Percentiles rank a stretch among this genome's conserved stretches.
These are phyloP conservation scores for Annulohypoxylon moriforme DNA, from an alignment of 495 filamentous ascomycete species.

Conservation along the genomic window DNA sequence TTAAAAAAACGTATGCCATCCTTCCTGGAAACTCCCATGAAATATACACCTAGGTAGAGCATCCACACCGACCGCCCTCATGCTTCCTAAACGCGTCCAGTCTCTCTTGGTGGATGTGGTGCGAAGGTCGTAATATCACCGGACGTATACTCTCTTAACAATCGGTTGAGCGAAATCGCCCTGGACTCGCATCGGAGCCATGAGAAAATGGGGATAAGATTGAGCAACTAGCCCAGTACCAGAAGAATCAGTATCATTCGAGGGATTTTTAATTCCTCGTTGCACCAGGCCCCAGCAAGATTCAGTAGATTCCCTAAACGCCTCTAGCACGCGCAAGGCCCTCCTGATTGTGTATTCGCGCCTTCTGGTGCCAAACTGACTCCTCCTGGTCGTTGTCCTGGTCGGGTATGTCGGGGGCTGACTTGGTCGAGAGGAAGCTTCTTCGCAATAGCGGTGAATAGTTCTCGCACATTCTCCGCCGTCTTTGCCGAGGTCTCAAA, in stretches of 20 bases:
- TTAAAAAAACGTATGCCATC: constrained; percentile 52
- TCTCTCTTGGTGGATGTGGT: constrained; percentile 23
- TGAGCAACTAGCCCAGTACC: constrained; percentile 24
- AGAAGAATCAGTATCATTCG: constrained; percentile 28
- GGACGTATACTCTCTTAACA: constrained; percentile 6
- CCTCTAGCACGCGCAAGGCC: constrained; percentile 78
- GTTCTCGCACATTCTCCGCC: constrained; percentile 90
- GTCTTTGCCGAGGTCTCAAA: constrained; percentile 99
- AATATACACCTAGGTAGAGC: constrained; percentile 49
- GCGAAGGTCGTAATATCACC: background rate
- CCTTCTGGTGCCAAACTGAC: constrained; percentile 84
- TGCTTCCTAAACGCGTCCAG: constrained; percentile 38
- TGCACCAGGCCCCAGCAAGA: constrained; percentile 24
- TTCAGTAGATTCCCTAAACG: constrained; percentile 27
- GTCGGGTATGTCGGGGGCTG: constrained; percentile 82
- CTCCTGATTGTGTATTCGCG: constrained; percentile 76
- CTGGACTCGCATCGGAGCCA: constrained; percentile 22
- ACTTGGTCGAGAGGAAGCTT: constrained; percentile 96
- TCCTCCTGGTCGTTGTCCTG: constrained; percentile 75
- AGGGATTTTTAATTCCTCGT: constrained; percentile 17
- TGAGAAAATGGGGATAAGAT: constrained; percentile 9
- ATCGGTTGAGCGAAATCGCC: background rate
- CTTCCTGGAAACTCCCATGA: constrained; percentile 51
- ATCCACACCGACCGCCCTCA: constrained; percentile 43
- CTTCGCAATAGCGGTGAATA: constrained; percentile 98